Evolutionary conservation across 2,329 filamentous ascomycete genomes (phyloP).

Genomic region (Phialemoniopsis sp.): DNA sequence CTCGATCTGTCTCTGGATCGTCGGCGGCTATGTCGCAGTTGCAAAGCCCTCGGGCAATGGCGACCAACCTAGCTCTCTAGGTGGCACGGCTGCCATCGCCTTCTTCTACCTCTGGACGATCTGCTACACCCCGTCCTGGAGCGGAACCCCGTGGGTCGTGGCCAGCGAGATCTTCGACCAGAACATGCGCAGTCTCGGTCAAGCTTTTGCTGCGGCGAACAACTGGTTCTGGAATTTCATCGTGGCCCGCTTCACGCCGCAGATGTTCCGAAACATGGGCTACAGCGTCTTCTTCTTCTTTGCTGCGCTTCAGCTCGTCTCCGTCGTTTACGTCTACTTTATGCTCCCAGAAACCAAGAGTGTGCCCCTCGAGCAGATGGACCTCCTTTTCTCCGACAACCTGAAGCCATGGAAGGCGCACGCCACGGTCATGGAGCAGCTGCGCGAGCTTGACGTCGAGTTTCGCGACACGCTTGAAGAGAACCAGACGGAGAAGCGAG

Average conservation of each 20-base stretch:
- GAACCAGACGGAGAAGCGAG: too few relatives aligned
- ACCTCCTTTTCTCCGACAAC: slow-evolving; percentile 33
- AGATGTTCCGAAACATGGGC: slow-evolving; percentile 33
- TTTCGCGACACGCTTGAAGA: too few relatives aligned
- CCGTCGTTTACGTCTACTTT: slow-evolving; percentile 38
- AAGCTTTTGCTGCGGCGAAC: slow-evolving; percentile 15
- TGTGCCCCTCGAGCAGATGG: slow-evolving; percentile 40
- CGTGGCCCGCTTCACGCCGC: slow-evolving; percentile 43
- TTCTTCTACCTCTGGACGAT: too few relatives aligned
- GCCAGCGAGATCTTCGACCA: too few relatives aligned
- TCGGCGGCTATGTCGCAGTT: slow-evolving; percentile 54
- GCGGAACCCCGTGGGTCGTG: too few relatives aligned
- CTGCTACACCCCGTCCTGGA: too few relatives aligned
- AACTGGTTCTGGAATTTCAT: slow-evolving; percentile 54
- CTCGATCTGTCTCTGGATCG: slow-evolving; percentile 60
- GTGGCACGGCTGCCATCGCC: too few relatives aligned
- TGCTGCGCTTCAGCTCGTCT: slow-evolving; percentile 34
- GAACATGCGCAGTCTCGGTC: slow-evolving; percentile 7
- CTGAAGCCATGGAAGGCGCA: slow-evolving; percentile 41
- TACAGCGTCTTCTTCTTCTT: slow-evolving; percentile 50
- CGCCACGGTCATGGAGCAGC: slow-evolving; percentile 20
- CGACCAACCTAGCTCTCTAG: slow-evolving; percentile 8
- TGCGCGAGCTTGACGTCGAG: too few relatives aligned
- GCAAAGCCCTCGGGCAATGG: slow-evolving; percentile 23
- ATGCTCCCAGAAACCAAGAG: slow-evolving; percentile 44